Percentiles rank a stretch among this genome's conserved stretches.
phyloP scores from a whole-genome alignment of 805 yeast genomes.

The Spathaspora girioi region DNA sequence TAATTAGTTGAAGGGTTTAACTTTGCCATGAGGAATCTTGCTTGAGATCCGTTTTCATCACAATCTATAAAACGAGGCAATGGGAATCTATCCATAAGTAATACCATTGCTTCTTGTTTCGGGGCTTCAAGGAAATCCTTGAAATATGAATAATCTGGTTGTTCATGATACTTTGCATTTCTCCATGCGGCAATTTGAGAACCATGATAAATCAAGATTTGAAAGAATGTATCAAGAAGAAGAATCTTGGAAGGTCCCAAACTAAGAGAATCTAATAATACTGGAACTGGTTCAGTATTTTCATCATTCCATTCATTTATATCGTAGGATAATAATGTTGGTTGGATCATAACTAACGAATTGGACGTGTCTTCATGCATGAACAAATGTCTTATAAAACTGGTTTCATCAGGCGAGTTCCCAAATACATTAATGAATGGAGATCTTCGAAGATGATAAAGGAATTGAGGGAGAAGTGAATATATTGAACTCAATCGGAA shows the following conservation, averaged over 20 bases:
- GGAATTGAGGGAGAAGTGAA: conserved; percentile 61
- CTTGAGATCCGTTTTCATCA: conserved; percentile 75
- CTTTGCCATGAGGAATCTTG: conserved; percentile 66
- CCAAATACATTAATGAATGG: conserved; percentile 64
- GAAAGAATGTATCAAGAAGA: conserved; percentile 66
- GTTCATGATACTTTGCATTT: conserved; percentile 58
- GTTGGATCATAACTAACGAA: conserved; percentile 66
- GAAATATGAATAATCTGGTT: conserved; percentile 56
- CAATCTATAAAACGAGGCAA: conserved; percentile 70
- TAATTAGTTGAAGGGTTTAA: conserved; percentile 64
- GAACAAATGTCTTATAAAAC: conserved; percentile 59
- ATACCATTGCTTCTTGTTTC: conserved; percentile 60
- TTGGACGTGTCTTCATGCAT: conserved; percentile 59
- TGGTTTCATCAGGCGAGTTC: conserved; percentile 71
- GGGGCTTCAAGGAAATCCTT: conserved; percentile 60
- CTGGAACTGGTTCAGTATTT: conserved; percentile 54
- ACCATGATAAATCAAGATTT: conserved; percentile 66
- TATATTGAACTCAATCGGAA: conserved; percentile 48
- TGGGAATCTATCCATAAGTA: conserved; percentile 65
- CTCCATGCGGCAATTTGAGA: conserved; percentile 65
- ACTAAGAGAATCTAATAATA: conserved; percentile 60
- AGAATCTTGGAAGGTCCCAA: conserved; percentile 55
- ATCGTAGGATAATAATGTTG: conserved; percentile 58
- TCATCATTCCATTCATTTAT: conserved; percentile 35
- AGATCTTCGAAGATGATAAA: conserved; percentile 65